phyloP scores from a whole-genome alignment of 129 eudicot genomes.

The Tagetes erecta region DNA sequence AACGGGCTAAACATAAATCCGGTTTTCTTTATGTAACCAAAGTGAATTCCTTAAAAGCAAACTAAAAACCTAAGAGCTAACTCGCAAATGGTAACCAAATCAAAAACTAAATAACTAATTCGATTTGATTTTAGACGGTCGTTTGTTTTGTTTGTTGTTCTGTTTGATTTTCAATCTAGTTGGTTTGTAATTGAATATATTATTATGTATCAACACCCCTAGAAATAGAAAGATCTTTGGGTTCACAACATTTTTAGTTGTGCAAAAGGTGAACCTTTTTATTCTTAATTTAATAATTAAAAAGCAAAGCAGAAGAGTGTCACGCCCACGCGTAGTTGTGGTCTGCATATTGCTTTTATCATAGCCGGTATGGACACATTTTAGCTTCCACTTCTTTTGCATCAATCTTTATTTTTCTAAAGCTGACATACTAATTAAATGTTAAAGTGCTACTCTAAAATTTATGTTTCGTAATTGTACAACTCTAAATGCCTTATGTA shows the following conservation, averaged over 20 bases:
- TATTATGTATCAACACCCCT: no score
- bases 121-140: no score
- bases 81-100: no score
- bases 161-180: no score
- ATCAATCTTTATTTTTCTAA: conserved; percentile 21
- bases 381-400: conserved; percentile 43
- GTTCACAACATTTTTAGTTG: conserved; percentile 28
- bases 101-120: no score
- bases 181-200: no score
- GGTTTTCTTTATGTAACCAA: no score
- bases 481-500: conserved; percentile 15
- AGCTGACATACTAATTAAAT: conserved; percentile 29
- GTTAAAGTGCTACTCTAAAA: conserved; percentile 4
- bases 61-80: no score
- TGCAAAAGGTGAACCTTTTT: conserved; percentile 33
- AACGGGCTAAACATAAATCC: no score
- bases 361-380: conserved; percentile 39
- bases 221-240: conserved; percentile 15
- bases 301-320: conserved; percentile 29
- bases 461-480: conserved; percentile 13
- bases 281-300: not conserved
- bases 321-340: conserved; percentile 33
- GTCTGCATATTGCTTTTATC: conserved; percentile 45
- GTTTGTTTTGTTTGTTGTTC: no score
- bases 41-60: no score